phyloP scores from a whole-genome alignment of 208 protist species.

The Trypanosoma mega region DNA sequence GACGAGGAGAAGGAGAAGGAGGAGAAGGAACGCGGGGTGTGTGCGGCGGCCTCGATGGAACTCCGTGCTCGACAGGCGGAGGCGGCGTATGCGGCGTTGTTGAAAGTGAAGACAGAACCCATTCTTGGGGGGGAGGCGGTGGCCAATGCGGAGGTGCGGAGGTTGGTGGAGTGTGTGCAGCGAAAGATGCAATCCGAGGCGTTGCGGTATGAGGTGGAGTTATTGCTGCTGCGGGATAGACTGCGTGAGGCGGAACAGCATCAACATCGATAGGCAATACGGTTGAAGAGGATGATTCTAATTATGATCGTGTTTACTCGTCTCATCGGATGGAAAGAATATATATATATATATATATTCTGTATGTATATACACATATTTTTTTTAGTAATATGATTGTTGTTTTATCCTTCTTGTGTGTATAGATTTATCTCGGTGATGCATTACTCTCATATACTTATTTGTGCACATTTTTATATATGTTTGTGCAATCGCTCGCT shows the following conservation, averaged over 20 bases:
- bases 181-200: conserved; percentile 45
- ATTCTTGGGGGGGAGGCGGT: conserved; percentile 1
- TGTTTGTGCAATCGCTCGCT: not conserved
- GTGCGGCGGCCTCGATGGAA: not conserved
- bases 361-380: not conserved
- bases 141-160: conserved; percentile 38
- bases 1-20: no score
- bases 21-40: no score
- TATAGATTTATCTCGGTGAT: no score
- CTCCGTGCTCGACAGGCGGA: conserved; percentile 32
- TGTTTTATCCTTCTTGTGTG: no score
- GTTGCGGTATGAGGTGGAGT: conserved; percentile 49
- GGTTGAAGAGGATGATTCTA: not conserved
- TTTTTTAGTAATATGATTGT: no score
- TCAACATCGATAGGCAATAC: not conserved
- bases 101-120: conserved; percentile 15
- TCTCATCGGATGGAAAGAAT: not conserved
- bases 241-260: conserved; percentile 45
- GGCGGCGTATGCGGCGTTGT: conserved; percentile 16
- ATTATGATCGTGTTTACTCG: not conserved
- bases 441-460: no score
- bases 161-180: conserved; percentile 47
- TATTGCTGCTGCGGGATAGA: conserved; percentile 47
- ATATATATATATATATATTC: not conserved
- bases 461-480: no score